Conservation (phyloP, 768 basidiomycete species). For the Suillus weaverae region DNA sequence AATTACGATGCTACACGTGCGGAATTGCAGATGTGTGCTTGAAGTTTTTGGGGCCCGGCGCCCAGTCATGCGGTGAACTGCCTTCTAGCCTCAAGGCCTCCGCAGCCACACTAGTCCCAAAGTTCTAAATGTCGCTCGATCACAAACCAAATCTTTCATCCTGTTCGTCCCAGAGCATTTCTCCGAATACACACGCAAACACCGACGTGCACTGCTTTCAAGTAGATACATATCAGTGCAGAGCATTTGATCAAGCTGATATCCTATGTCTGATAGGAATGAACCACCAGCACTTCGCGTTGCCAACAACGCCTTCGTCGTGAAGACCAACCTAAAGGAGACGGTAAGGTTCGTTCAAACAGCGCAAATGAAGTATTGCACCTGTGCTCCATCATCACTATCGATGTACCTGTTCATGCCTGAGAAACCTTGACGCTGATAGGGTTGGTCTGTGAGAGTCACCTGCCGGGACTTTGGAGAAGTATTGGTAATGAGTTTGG, state of each 20-base stretch:
- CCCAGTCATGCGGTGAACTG: neutral
- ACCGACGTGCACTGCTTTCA: neutral
- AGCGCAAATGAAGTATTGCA: neutral
- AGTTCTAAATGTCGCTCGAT: neutral
- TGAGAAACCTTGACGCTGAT: neutral
- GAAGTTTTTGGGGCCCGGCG: neutral
- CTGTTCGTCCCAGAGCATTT: neutral
- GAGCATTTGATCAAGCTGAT: neutral
- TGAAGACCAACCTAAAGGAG: neutral
- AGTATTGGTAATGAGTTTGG: neutral
- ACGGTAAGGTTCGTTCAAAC: neutral
- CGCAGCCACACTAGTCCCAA: neutral
- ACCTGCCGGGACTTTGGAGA: neutral
- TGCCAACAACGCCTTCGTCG: neutral
- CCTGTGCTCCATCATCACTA: neutral
- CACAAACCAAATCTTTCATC: neutral
- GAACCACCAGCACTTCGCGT: neutral
- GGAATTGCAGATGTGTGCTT: neutral
- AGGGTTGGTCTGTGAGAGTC: neutral
- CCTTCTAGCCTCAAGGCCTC: neutral
- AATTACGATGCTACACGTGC: neutral
- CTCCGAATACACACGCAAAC: neutral
- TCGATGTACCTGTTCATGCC: neutral
- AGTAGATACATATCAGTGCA: neutral
- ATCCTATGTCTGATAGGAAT: neutral